A percentile compares a stretch with the other conserved stretches of the same genome.
Evolutionary conservation across 768 basidiomycete species (phyloP).

Genomic region (Daedaleopsis sinensis): DNA sequence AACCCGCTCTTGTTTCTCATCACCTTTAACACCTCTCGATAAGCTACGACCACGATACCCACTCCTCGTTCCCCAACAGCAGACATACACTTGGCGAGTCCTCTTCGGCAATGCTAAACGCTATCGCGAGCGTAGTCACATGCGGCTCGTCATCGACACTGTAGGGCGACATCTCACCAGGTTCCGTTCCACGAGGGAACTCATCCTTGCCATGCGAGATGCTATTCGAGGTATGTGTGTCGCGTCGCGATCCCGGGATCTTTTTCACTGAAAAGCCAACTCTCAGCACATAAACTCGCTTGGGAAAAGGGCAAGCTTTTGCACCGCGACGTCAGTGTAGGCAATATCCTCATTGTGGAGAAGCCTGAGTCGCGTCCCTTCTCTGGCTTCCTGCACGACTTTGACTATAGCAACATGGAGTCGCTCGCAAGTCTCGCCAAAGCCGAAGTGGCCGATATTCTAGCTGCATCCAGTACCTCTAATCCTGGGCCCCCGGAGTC

Average conservation of each 20-base stretch:
- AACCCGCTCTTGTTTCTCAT: neutral
- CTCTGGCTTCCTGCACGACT: constrained; percentile 18
- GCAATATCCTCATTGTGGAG: constrained; percentile 2
- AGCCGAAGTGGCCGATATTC: no score
- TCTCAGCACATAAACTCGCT: neutral
- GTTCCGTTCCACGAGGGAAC: constrained; percentile 10
- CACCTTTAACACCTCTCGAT: no score
- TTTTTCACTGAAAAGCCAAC: neutral
- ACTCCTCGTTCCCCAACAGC: constrained; percentile 1
- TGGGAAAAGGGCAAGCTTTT: neutral
- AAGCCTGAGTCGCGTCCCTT: neutral
- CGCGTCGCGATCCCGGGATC: neutral
- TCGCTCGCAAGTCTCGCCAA: no score
- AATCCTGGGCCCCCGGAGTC: no score
- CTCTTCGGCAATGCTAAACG: neutral
- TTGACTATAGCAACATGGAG: constrained; percentile 16
- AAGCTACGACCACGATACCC: neutral
- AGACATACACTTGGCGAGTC: constrained; percentile 6
- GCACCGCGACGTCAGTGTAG: neutral
- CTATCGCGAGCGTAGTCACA: constrained; percentile 14
- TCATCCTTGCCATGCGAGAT: constrained; percentile 6
- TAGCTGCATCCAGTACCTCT: no score
- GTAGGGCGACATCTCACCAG: constrained; percentile 10
- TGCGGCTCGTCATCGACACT: constrained; percentile 12
- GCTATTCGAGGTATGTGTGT: constrained; percentile 7